Conservation (phyloP, 768 basidiomycete species). For the Mycena albidolilacea region DNA sequence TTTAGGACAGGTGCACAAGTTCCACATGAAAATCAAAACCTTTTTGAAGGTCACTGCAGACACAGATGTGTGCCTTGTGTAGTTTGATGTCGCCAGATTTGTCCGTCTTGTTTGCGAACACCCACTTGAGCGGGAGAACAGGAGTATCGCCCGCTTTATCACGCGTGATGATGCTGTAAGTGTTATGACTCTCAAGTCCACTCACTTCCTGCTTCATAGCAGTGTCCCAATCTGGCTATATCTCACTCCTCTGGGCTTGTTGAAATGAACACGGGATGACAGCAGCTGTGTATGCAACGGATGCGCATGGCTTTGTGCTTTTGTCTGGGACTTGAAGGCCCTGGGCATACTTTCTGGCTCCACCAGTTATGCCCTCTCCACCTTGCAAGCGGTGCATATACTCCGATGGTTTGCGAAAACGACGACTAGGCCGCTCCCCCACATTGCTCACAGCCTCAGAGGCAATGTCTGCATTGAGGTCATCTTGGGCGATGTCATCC, state of each 20-base stretch:
- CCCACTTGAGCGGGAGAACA: not conserved
- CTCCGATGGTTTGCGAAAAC: not conserved
- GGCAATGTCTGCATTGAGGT: not conserved
- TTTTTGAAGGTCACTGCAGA: constrained; percentile 55
- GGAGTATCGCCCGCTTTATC: not conserved
- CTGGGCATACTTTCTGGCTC: no score
- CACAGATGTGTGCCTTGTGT: constrained; percentile 50
- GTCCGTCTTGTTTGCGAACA: no score
- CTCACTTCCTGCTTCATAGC: not conserved
- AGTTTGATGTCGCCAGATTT: not conserved
- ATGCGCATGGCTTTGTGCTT: not conserved
- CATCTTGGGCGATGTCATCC: not conserved
- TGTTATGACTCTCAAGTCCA: not conserved
- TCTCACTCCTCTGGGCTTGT: constrained; percentile 42
- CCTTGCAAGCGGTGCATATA: no score
- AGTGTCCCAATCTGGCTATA: constrained; percentile 32
- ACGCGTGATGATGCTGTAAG: not conserved
- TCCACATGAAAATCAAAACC: constrained; percentile 52
- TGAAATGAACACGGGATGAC: constrained; percentile 8
- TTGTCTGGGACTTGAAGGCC: no score
- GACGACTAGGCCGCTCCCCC: not conserved
- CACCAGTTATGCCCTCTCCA: no score
- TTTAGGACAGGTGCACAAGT: constrained; percentile 23
- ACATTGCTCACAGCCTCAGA: not conserved
- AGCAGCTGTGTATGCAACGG: not conserved